These are phyloP conservation scores for Botrytis fragariae DNA, from an alignment of 2,329 filamentous ascomycete genomes.

Conservation along the genomic window DNA sequence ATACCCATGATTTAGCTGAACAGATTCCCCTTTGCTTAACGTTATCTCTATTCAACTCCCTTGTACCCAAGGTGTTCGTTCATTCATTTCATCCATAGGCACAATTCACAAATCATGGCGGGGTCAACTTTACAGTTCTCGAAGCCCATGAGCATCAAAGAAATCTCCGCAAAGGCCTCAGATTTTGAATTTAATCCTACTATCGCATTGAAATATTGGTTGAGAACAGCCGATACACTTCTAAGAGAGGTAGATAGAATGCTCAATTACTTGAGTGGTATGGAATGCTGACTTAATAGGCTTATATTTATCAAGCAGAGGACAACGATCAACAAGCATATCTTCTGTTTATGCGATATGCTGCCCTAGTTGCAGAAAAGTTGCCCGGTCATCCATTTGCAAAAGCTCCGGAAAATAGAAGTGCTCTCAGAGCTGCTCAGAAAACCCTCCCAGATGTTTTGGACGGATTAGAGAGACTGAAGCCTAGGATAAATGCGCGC, in stretches of 20 bases:
- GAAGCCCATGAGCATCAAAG: constrained; percentile 67
- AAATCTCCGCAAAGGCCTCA: constrained; percentile 72
- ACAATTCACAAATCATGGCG: constrained; percentile 32
- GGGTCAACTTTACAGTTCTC: constrained; percentile 30
- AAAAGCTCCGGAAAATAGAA: constrained; percentile 58
- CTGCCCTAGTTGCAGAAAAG: constrained; percentile 74
- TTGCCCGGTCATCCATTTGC: constrained; percentile 75
- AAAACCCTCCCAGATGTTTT: constrained; percentile 56
- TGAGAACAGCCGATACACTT: constrained; percentile 75
- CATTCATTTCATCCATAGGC: background rate
- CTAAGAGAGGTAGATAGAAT: constrained; percentile 67
- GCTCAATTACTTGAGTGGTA: background rate
- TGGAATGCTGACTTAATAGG: constrained; percentile 49
- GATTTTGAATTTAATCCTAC: constrained; percentile 77
- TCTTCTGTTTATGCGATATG: constrained; percentile 86
- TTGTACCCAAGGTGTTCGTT: background rate
- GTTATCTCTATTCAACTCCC: background rate
- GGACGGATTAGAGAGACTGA: constrained; percentile 68
- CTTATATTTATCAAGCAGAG: constrained; percentile 79
- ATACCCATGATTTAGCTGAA: background rate
- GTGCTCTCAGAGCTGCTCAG: constrained; percentile 54
- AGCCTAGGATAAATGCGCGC: constrained; percentile 70
- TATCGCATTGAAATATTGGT: constrained; percentile 77
- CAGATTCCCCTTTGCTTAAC: background rate
- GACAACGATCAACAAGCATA: constrained; percentile 86